Base-by-base conservation (phyloP, 106 monocot species). In the Dactylorhiza incarnata region DNA sequence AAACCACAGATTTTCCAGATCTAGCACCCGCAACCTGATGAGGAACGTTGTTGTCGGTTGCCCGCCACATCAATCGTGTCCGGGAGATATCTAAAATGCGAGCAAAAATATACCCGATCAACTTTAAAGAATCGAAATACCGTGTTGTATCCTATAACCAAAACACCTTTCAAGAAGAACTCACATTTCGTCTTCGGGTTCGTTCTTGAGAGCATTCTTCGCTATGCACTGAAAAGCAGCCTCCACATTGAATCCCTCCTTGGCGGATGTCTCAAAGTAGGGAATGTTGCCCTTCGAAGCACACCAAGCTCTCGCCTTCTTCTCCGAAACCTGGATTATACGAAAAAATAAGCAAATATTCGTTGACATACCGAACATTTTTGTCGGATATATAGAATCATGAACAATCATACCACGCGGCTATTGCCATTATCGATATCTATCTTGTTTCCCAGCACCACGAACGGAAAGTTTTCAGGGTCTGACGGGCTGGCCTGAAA, bases 111-210 rank as follows among this genome's bases (percentile, higher is more conserved):
- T 59, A 15, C 45, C 0, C 6, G 4, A 66, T 66, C 65, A 66
- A 66, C 9, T 29, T 59, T 22, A 37, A 37, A 66, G 13, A 37
- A 66, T 10, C 66, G 29, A 66, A 37, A 62, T 12, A 26, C 13
- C 9, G 2, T 11, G 12, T 11, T 1, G 7, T 52, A 52, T 11
- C 9, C 5, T 15, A 52, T 11, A 9, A 52, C 52, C 15, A 11
- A 15, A 52, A 9, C 52, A 7, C 29, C 2, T 1, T 1, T 43
- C 44, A 63, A 37, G 0, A 68, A 71, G 10, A 72, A 82, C 92
- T 85, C 78, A 92, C 92, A 87, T 85, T 74, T 92, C 89, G 76
- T 92, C 92, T 79, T 92, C 92, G 26, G 92, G 92, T 70, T 92
- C 92, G 73, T 86, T 92, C 81, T 89, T 92, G 26, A 92, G 81